Percentiles rank a stretch among this genome's conserved stretches.
phyloP scores from a whole-genome alignment of 1,139 yeast genomes.

The Kodamaea derodonti region DNA sequence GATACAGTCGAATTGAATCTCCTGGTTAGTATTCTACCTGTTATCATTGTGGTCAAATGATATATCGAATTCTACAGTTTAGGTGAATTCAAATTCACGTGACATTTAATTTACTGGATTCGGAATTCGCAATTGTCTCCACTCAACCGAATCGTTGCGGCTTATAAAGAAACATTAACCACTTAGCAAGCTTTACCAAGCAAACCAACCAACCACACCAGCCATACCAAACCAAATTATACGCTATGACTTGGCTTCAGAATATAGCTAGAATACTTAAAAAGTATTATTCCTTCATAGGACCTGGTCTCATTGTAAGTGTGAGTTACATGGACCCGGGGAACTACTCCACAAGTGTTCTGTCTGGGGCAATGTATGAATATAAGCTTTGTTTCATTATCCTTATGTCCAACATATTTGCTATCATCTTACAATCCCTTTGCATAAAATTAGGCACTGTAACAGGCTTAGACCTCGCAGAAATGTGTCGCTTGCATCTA shows the following conservation, averaged over 20 bases:
- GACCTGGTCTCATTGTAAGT: conserved; percentile 75
- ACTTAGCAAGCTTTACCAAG: too few species aligned
- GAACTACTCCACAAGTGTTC: conserved; percentile 74
- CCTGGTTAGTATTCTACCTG: too few species aligned
- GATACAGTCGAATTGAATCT: too few species aligned
- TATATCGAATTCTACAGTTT: too few species aligned
- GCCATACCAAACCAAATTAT: too few species aligned
- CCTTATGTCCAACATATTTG: conserved; percentile 63
- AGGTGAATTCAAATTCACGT: too few species aligned
- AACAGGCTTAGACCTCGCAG: conserved; percentile 86
- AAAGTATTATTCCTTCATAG: conserved; percentile 62
- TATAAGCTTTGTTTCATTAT: conserved; percentile 63
- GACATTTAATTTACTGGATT: too few species aligned
- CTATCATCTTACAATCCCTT: conserved; percentile 65
- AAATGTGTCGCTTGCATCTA: conserved; percentile 65
- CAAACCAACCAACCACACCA: too few species aligned
- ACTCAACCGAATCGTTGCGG: too few species aligned
- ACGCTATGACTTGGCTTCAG: neutral
- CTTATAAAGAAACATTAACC: too few species aligned
- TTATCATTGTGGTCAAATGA: too few species aligned
- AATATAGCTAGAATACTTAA: conserved; percentile 12
- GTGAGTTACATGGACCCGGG: conserved; percentile 85
- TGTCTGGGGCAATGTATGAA: conserved; percentile 71
- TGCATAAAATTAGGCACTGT: conserved; percentile 77
- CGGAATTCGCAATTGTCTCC: too few species aligned